Evolutionary conservation across 345 rosid species (phyloP).

Genomic region (Luvunga scandens): DNA sequence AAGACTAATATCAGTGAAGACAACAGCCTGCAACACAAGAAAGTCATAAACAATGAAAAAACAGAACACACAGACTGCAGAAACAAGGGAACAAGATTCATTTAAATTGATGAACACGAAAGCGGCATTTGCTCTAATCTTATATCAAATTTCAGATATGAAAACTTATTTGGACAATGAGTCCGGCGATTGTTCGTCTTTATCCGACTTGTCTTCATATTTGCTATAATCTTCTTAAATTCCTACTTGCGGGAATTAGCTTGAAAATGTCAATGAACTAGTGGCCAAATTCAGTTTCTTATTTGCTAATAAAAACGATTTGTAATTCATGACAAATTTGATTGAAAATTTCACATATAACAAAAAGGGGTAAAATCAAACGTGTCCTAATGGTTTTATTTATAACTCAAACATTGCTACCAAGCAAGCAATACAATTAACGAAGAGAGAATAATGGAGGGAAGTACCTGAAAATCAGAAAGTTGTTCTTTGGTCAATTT

Average conservation of each 20-base stretch:
- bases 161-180: background rate
- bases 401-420: background rate
- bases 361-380: background rate
- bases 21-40: conserved; percentile 71
- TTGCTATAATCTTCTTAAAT: background rate
- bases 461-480: conserved; percentile 74
- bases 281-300: background rate
- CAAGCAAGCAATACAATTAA: background rate
- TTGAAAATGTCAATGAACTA: background rate
- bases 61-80: background rate
- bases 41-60: conserved; percentile 5
- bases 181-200: background rate
- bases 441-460: background rate
- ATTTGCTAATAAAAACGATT: background rate
- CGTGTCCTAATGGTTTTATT: background rate
- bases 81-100: background rate
- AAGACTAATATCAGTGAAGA: conserved; percentile 74
- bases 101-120: background rate
- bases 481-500: conserved; percentile 72
- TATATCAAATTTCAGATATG: background rate
- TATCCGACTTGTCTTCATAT: background rate
- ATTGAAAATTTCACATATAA: background rate
- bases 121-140: background rate
- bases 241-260: background rate
- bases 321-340: background rate